Conservation (phyloP, 1,139 yeast genomes). For the Taphrina confusa region DNA sequence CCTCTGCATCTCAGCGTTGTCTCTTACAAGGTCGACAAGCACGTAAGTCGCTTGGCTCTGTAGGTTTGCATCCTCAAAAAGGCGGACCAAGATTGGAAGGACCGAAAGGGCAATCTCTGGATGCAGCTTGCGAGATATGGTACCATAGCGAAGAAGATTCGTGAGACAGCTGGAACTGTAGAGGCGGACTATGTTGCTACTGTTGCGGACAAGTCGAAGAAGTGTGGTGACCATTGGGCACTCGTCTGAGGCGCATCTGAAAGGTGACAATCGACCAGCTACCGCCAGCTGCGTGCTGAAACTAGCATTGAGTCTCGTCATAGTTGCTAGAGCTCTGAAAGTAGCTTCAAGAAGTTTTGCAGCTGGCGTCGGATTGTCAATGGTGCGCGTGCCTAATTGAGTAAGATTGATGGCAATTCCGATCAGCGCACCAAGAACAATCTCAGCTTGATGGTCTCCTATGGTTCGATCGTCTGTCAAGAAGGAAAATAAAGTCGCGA, state of each 20-base stretch:
- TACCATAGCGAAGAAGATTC: conserved; percentile 42
- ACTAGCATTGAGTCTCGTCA: conserved; percentile 42
- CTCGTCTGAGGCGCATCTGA: conserved; percentile 36
- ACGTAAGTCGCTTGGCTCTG: conserved; percentile 36
- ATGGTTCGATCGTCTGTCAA: background rate
- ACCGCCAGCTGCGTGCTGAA: conserved; percentile 43
- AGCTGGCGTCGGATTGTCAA: conserved; percentile 30
- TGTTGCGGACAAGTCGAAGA: conserved; percentile 43
- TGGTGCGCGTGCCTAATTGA: conserved; percentile 35
- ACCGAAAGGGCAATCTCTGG: conserved; percentile 43
- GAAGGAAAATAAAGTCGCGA: conserved; percentile 4
- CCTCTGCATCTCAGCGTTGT: conserved; percentile 43
- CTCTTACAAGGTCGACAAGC: conserved; percentile 42
- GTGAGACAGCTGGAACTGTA: conserved; percentile 46
- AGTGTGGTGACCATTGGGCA: conserved; percentile 42
- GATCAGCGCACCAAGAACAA: conserved; percentile 18
- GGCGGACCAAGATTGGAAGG: conserved; percentile 47
- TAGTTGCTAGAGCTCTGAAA: conserved; percentile 34
- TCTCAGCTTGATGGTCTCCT: background rate
- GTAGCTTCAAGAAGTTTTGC: conserved; percentile 7
- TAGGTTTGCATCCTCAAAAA: conserved; percentile 41
- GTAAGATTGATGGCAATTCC: conserved; percentile 8
- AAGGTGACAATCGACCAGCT: conserved; percentile 39
- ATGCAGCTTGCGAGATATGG: conserved; percentile 41
- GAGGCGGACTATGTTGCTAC: conserved; percentile 43